Conservation (phyloP, 1,139 yeast species). For the Yamadazyma jaroonii region DNA sequence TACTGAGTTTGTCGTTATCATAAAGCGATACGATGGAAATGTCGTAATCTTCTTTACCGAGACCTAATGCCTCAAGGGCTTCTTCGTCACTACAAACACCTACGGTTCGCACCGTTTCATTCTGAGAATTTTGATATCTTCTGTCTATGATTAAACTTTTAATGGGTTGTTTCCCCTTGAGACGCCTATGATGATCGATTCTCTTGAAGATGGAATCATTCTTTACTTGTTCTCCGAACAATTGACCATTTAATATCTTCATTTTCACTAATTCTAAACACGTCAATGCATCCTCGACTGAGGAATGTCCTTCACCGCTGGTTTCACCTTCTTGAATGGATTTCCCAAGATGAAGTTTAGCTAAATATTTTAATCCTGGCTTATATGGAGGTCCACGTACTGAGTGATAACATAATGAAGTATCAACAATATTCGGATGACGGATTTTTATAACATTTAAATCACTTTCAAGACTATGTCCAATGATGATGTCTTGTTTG, state of each 20-base stretch:
- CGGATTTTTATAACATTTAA: constrained; percentile 55
- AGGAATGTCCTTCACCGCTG: constrained; percentile 69
- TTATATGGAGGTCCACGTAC: constrained; percentile 75
- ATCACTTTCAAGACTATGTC: constrained; percentile 75
- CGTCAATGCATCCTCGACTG: constrained; percentile 80
- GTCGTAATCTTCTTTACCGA: constrained; percentile 29
- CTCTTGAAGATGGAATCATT: constrained; percentile 31
- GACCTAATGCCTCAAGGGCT: constrained; percentile 18
- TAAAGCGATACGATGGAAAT: constrained; percentile 28
- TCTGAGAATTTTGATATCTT: constrained; percentile 16
- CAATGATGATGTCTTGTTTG: constrained; percentile 56
- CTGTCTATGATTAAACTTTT: constrained; percentile 31
- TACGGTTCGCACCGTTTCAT: constrained; percentile 16
- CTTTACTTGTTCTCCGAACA: constrained; percentile 56
- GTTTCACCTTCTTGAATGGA: constrained; percentile 60
- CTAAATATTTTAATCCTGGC: constrained; percentile 71
- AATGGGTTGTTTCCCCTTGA: constrained; percentile 11
- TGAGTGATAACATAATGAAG: constrained; percentile 67
- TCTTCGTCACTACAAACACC: constrained; percentile 54
- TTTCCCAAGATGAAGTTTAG: constrained; percentile 51
- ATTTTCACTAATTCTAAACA: constrained; percentile 74
- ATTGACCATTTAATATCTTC: constrained; percentile 63
- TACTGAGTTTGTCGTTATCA: constrained; percentile 32
- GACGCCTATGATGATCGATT: constrained; percentile 14
- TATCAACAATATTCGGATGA: constrained; percentile 68